Base-by-base conservation (phyloP, 352 stramenopile species). In the Globisporangium heterothallicum region DNA sequence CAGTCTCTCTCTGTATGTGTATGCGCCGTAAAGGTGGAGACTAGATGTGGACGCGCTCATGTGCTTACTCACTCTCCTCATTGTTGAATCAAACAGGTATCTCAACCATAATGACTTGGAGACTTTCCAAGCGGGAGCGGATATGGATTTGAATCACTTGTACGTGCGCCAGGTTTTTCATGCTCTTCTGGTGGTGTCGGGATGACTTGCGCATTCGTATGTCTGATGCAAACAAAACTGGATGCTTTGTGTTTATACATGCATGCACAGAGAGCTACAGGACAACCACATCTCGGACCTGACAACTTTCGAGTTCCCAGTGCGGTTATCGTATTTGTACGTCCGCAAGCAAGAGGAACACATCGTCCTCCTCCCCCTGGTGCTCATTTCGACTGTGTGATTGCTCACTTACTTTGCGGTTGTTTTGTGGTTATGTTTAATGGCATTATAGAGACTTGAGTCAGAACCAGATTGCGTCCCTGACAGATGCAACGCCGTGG, bases 111-210 rank as follows among this genome's bases (percentile, higher is more conserved):
- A 87, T 58, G 41, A 67, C n/a, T 64, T 87, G 47, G 58, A 76
- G 59, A 74, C 51, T 18, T 84, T 87, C 54, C 53, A 58, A 6
- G 53, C 71, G 2, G 38, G 50, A n/a, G 56, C 45, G 21, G 72
- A 87, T 52, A 77, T 70, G 42, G 61, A 78, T 52, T 84, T 84
- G 70, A 60, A 81, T 34, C 50, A 70, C 24, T 60, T 87, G 68
- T 76, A 65, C 42, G 64, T 68, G 18, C 2, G 36, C 34, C 30
- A n/a, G n/a, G 12, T 8, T n/a, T 38, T 4, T 36, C 10, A 34
- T 34, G 29, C 6, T 34, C 6, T 49, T 49, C 26, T 49, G 42
- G 42, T 29, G 13, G 27, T 27, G 44, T 26, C 14, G 21, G 32
- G 18, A n/a, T 22, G 14, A 3, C 10, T 50, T 7, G 18, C 10